Evolutionary conservation across 257 asterid species (phyloP).

Genomic region (Plantago elongata): DNA sequence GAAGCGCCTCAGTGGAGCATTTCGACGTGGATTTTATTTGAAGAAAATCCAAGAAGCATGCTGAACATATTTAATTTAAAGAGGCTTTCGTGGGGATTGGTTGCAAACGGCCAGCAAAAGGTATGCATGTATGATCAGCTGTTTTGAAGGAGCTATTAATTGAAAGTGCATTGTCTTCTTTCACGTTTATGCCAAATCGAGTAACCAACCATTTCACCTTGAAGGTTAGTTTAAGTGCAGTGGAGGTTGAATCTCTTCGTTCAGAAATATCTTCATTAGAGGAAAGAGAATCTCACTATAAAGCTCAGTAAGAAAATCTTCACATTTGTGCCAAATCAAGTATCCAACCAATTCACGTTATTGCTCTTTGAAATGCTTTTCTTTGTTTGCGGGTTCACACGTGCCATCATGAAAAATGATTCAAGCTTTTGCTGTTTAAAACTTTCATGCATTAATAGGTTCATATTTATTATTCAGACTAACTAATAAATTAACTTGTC

Average conservation of each 20-base stretch:
- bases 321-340: too few relatives aligned
- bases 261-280: conserved; percentile 78
- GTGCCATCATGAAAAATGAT: too few relatives aligned
- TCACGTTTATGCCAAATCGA: conserved; percentile 15
- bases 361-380: not conserved
- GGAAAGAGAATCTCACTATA: conserved; percentile 83
- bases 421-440: too few relatives aligned
- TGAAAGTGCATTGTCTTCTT: conserved; percentile 10
- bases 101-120: conserved; percentile 75
- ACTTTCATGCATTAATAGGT: not conserved
- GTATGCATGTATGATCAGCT: conserved; percentile 55
- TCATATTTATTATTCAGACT: not conserved
- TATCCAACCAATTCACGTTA: too few relatives aligned
- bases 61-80: conserved; percentile 67
- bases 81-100: conserved; percentile 68
- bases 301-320: conserved; percentile 67
- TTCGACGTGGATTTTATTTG: conserved; percentile 13
- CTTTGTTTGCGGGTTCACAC: not conserved
- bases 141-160: conserved; percentile 2
- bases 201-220: not conserved
- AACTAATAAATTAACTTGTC: too few relatives aligned
- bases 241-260: conserved; percentile 90
- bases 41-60: conserved; percentile 49
- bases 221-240: conserved; percentile 78
- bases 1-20: too few relatives aligned